These are phyloP conservation scores for Boletus vermiculosoides DNA, from an alignment of 768 basidiomycete species.

Conservation along the genomic window DNA sequence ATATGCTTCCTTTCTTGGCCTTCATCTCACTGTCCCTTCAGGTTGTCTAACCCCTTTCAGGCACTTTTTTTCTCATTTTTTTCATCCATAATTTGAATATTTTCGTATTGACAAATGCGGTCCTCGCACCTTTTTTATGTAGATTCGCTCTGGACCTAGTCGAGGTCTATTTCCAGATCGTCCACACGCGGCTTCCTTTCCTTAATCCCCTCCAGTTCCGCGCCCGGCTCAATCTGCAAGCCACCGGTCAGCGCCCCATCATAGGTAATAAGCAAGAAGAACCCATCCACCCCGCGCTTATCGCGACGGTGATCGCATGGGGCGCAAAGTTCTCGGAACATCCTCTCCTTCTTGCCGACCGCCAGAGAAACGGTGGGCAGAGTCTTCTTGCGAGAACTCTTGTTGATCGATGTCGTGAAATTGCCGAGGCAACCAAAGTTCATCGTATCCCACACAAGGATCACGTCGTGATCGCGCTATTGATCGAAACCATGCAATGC, in stretches of 20 bases:
- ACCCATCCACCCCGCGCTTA: conserved; percentile 64
- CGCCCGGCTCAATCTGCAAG: conserved; percentile 54
- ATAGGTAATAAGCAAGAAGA: conserved; percentile 35
- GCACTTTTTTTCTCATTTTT: conserved; percentile 26
- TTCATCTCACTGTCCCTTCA: conserved; percentile 22
- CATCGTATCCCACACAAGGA: conserved; percentile 77
- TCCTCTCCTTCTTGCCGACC: conserved; percentile 75
- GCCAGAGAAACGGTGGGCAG: conserved; percentile 65
- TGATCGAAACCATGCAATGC: conserved; percentile 83
- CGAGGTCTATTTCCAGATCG: conserved; percentile 93
- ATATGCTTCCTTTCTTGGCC: conserved; percentile 16
- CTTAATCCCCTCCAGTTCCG: conserved; percentile 84
- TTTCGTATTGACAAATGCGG: conserved; percentile 9
- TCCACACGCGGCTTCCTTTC: conserved; percentile 84
- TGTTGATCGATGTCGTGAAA: conserved; percentile 77
- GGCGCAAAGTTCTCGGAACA: conserved; percentile 95
- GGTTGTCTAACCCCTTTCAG: conserved; percentile 12
- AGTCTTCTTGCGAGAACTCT: conserved; percentile 76
- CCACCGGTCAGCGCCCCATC: conserved; percentile 24
- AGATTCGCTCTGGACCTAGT: conserved; percentile 93
- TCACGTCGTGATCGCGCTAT: conserved; percentile 76
- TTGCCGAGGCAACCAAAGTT: conserved; percentile 84
- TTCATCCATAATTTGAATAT: conserved; percentile 22
- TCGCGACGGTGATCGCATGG: conserved; percentile 88
- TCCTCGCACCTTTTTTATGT: conserved; percentile 7